Evolutionary conservation across 2,329 filamentous ascomycete genomes (phyloP), one percentile per base, ranked within the genome.

Genomic region (Ilyonectria mors-panacis): DNA sequence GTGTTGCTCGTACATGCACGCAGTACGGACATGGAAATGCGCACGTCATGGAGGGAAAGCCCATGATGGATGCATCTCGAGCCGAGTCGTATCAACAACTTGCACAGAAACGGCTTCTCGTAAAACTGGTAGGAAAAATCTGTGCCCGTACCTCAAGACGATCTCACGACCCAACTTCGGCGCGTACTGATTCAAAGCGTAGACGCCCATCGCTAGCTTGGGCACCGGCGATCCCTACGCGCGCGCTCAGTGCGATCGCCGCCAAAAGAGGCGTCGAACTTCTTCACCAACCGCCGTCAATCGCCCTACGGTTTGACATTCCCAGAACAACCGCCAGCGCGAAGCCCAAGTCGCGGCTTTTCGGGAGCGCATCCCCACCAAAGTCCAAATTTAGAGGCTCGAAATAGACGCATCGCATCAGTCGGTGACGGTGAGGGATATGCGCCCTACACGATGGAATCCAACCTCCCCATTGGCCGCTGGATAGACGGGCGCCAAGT

Each of bases 391-490:
- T 26, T 50, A 50, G 47, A 28, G 23, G 23, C 7, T 50, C 23
- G 47, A 12, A 23, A 28, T 50, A 50, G 17, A 33, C 12, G 15
- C 4, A 9, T n/a, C 6, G 37, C 47, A 15, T 30, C 47, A 17
- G 47, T 50, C 47, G 47, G 47, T 33, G 48, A 51, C 48, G 48
- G 48, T 51, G 48, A 51, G 48, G 28, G 48, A 33, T 8, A 30
- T 51, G 8, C 48, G 33, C 26, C 15, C 3, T 10, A 6, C 26
- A 12, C 48, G 4, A 33, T 12, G 30, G 30, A 12, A 33, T 51
- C 28, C 48, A 19, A 7, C 26, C 23, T 28, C 47, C 26, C 8
- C 12, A 17, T 50, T 50, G 47, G 47, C 23, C 17, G 13, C 17
- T 28, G 13, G 6, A 9, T 17, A 23, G n/a, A 45, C 42, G 17